These are phyloP conservation scores for Pistacia atlantica DNA, from an alignment of 345 rosid genomes.

Conservation along the genomic window DNA sequence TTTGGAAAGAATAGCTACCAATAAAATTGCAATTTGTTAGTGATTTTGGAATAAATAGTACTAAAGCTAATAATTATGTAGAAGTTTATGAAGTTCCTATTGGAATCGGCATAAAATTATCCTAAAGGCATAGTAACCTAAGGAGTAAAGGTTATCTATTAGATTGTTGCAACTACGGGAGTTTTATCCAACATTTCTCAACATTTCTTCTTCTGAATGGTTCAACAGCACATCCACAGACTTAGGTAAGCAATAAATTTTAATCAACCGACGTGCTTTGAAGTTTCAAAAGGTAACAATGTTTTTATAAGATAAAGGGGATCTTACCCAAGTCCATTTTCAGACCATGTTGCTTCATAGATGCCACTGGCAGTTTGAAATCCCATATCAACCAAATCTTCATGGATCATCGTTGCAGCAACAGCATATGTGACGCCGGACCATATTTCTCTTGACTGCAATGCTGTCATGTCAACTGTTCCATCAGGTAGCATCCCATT, in stretches of 20 bases:
- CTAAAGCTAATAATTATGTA: neutral
- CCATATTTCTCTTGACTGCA: slow-evolving; percentile 97
- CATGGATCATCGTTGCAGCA: slow-evolving; percentile 92
- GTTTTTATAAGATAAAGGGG: neutral
- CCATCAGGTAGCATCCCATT: slow-evolving; percentile 79
- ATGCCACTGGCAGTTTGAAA: slow-evolving; percentile 81
- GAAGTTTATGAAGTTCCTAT: neutral
- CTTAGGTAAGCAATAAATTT: too few species aligned
- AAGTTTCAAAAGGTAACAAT: neutral
- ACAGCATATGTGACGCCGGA: slow-evolving; percentile 89
- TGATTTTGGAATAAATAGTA: too few species aligned
- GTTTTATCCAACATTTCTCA: neutral
- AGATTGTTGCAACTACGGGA: neutral
- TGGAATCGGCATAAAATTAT: neutral
- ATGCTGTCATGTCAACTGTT: slow-evolving; percentile 61
- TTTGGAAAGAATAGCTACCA: too few species aligned
- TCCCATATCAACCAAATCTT: slow-evolving; percentile 64
- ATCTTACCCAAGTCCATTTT: slow-evolving; percentile 76
- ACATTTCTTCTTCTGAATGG: too few species aligned
- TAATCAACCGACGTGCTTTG: too few species aligned
- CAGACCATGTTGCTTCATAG: slow-evolving; percentile 82
- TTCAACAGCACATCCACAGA: too few species aligned
- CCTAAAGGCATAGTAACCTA: neutral
- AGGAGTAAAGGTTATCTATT: neutral
- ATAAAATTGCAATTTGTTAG: too few species aligned